These are phyloP conservation scores for sunflower (Helianthus annuus) DNA, from an alignment of 129 eudicot genomes.

Conservation along the genomic window DNA sequence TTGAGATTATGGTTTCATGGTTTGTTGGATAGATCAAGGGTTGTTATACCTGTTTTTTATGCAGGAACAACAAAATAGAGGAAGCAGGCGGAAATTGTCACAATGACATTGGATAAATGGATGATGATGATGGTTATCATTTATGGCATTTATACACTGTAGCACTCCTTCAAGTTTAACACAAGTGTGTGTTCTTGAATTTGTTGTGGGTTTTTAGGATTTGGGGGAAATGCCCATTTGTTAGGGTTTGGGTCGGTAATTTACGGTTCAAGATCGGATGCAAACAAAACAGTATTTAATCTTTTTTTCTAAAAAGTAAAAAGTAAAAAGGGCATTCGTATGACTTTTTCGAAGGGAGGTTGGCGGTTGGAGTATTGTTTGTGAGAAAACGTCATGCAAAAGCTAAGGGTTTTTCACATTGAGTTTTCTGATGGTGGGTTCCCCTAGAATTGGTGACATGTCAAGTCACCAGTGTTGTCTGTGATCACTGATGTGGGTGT, in stretches of 20 bases:
- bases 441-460: too few relatives aligned
- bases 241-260: slow-evolving; percentile 20
- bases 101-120: slow-evolving; percentile 11
- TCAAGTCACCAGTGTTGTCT: too few relatives aligned
- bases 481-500: too few relatives aligned
- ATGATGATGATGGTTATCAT: not conserved
- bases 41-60: not conserved
- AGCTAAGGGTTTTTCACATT: too few relatives aligned
- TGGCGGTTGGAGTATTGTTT: too few relatives aligned
- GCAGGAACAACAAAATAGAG: not conserved
- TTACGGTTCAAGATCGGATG: not conserved
- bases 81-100: slow-evolving; percentile 8
- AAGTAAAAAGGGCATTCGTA: too few relatives aligned
- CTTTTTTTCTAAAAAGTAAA: too few relatives aligned
- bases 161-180: slow-evolving; percentile 8
- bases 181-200: not conserved
- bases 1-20: slow-evolving; percentile 15
- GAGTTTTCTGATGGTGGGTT: too few relatives aligned
- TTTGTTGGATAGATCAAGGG: slow-evolving; percentile 12
- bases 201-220: slow-evolving; percentile 14
- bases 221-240: slow-evolving; percentile 25
- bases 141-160: slow-evolving; percentile 18
- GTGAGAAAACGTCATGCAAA: too few relatives aligned
- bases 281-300: not conserved
- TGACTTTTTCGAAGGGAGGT: too few relatives aligned